Evolutionary conservation across 2,329 filamentous ascomycete genomes (phyloP).

Genomic region (Colletotrichum tamarilloi): DNA sequence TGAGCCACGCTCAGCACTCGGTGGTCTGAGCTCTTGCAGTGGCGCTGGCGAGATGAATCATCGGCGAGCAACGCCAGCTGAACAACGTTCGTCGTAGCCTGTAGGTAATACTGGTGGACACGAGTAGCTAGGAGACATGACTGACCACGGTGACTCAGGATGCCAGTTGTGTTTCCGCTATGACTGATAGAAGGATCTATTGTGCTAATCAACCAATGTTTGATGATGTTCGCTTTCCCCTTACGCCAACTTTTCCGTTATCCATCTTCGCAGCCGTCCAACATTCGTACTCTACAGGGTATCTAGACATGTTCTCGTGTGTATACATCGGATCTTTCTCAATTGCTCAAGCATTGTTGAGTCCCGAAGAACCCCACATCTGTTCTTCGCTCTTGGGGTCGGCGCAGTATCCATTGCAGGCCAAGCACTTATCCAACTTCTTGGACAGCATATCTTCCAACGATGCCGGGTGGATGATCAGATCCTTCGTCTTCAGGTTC

Average conservation of each 20-base stretch:
- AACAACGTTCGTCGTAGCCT: not conserved
- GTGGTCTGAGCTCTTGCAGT: not conserved
- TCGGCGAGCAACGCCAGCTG: not conserved
- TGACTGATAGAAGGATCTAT: not conserved
- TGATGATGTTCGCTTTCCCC: not conserved
- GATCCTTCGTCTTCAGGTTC: constrained; percentile 40
- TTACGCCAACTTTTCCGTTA: not conserved
- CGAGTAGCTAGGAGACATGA: no score
- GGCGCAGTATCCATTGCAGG: constrained; percentile 31
- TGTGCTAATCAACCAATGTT: not conserved
- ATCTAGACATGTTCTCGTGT: constrained; percentile 27
- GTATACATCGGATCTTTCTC: not conserved
- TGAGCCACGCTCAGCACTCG: not conserved
- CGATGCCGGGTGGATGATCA: constrained; percentile 32
- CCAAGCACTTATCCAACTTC: constrained; percentile 33
- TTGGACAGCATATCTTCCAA: constrained; percentile 32
- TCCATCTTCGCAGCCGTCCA: not conserved
- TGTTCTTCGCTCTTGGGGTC: constrained; percentile 24
- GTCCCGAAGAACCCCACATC: constrained; percentile 5
- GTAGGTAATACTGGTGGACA: not conserved
- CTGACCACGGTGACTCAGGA: not conserved
- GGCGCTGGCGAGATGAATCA: constrained; percentile 22
- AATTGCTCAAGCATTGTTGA: constrained; percentile 1
- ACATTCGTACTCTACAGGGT: constrained; percentile 17
- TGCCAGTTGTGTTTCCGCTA: not conserved